Base-by-base conservation (phyloP, 331 rosid species). In the Phaseolus coccineus region DNA sequence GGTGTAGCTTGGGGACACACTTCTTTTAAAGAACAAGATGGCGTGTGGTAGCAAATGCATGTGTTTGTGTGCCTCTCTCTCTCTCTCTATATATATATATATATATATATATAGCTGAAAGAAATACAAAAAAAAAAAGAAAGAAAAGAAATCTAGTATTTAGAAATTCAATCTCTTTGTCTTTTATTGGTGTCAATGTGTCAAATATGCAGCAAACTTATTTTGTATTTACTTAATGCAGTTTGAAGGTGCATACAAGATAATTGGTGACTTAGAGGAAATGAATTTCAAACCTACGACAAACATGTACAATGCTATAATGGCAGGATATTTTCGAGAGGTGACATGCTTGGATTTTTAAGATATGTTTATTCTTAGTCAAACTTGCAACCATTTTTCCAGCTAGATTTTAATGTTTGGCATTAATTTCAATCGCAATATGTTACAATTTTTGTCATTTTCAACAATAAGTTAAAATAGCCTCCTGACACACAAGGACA, bases 271-370 rank as follows among this genome's bases (percentile, higher is more conserved):
- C 76, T 77, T 87, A 55, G 73, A 85, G 80, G 77, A 88, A 83
- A 80, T 81, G 88, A 79, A 84, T 70, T 30, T 90, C 82, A 80
- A 46, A 55, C 88, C 93, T 53, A 85, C 89, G 1, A 1, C 87
- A 14, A 14, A 22, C 85, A 90, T 93, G 93, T 95, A 88, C 88
- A 93, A 95, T 83, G 83, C 91, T 74, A 91, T 95, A 73, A 85
- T 95, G 93, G 91, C 82, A 15, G 99, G 97, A 66, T 93, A 89
- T 87, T 93, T 90, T 69, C 92, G 96, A 58, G 93, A 93, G 97
- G 99, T 95, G 84, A 58, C 70, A 51, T 78, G 70, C 33, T 86
- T 69, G 73, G 33, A 16, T 71, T 71, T 47, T 52, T 69, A 61
- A 51, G 71, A 82, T 61, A 9, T 30, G 51, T 80, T 16, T 53